Percentiles rank a stretch among this genome's conserved stretches.
phyloP scores from a whole-genome alignment of 108 stramenopile species.

The Chaetoceros tenuissimus region DNA sequence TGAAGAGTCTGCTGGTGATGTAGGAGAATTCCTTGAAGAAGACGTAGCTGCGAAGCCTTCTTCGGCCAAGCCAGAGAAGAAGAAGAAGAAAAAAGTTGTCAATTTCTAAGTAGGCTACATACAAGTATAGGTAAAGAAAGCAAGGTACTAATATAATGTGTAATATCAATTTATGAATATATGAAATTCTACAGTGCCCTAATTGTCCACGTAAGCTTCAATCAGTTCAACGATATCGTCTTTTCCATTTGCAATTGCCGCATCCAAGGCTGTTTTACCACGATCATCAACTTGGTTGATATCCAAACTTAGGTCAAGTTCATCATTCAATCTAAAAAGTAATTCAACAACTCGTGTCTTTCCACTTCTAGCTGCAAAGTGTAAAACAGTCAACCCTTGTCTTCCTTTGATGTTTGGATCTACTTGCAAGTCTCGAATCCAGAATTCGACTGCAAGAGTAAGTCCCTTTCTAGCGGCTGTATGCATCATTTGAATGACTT shows the following conservation, averaged over 20 bases:
- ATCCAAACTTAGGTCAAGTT: too few relatives aligned
- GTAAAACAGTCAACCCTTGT: constrained; percentile 69
- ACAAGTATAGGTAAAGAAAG: too few relatives aligned
- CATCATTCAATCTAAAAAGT: constrained; percentile 10
- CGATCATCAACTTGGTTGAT: constrained; percentile 27
- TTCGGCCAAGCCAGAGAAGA: too few relatives aligned
- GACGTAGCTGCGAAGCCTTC: too few relatives aligned
- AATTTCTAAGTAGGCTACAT: too few relatives aligned
- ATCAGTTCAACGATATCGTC: constrained; percentile 34
- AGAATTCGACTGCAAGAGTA: constrained; percentile 24
- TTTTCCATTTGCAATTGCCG: constrained; percentile 53
- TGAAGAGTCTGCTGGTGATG: constrained; percentile 5
- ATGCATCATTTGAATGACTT: constrained; percentile 21
- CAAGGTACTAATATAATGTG: too few relatives aligned
- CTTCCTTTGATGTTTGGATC: constrained; percentile 33
- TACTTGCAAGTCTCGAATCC: constrained; percentile 20
- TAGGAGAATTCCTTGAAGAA: not conserved
- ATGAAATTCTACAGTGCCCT: not conserved
- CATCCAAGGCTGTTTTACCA: constrained; percentile 56
- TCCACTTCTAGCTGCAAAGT: constrained; percentile 65
- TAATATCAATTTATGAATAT: too few relatives aligned
- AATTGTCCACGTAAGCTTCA: constrained; percentile 1
- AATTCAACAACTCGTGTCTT: constrained; percentile 32
- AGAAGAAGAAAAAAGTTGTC: too few relatives aligned
- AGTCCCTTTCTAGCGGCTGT: constrained; percentile 36